A percentile compares a stretch with the other conserved stretches of the same genome.
These are phyloP conservation scores for Grosmannia huntii DNA, from an alignment of 2,329 filamentous ascomycete species.

Conservation along the genomic window DNA sequence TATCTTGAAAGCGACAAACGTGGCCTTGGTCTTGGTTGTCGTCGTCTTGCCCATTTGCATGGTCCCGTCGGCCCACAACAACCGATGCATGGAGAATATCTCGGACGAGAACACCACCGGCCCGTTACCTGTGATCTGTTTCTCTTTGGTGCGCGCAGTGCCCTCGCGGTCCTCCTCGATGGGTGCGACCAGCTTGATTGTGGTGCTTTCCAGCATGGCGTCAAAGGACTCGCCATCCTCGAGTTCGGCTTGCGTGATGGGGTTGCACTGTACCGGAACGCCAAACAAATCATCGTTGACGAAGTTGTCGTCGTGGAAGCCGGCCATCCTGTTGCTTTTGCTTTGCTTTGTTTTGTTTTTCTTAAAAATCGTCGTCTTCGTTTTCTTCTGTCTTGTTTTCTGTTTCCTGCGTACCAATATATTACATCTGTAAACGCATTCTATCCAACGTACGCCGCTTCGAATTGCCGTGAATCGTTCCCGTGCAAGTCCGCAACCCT, in stretches of 20 bases:
- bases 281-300: neutral
- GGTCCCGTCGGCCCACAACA: conserved; percentile 5
- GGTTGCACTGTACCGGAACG: neutral
- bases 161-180: neutral
- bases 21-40: neutral
- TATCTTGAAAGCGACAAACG: conserved; percentile 4
- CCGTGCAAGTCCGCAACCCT: neutral
- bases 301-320: neutral
- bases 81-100: neutral
- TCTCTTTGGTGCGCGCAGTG: neutral
- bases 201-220: neutral
- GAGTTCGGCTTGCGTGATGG: neutral
- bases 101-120: neutral
- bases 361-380: neutral
- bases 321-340: neutral
- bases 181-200: neutral
- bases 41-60: neutral
- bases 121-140: neutral
- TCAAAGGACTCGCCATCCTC: neutral
- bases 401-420: neutral
- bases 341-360: neutral
- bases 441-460: neutral
- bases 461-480: neutral
- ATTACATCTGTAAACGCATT: neutral
- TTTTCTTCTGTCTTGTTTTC: neutral